These are phyloP conservation scores for Cylindrotheca fusiformis DNA, from an alignment of 108 stramenopile genomes.

Conservation along the genomic window DNA sequence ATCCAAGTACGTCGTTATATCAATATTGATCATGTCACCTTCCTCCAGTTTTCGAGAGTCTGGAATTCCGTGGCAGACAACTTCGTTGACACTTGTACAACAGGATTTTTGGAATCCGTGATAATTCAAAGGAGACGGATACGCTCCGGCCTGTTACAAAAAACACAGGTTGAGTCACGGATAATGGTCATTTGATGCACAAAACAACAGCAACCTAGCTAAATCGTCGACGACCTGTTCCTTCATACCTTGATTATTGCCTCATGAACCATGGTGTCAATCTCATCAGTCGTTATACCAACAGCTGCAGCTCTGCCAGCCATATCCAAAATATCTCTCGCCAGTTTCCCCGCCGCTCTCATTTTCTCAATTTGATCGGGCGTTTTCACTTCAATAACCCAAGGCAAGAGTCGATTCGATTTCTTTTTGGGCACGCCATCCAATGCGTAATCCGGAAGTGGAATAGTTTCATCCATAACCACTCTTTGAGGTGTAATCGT, in stretches of 20 bases:
- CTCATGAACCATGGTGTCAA: conserved; percentile 92
- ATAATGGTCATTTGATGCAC: no score
- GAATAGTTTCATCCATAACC: conserved; percentile 30
- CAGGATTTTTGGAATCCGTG: conserved; percentile 97
- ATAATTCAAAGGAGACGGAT: conserved; percentile 97
- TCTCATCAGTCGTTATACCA: conserved; percentile 92
- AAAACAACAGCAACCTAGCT: no score
- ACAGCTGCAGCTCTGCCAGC: conserved; percentile 79
- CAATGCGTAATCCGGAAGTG: conserved; percentile 75
- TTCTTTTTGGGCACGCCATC: conserved; percentile 65
- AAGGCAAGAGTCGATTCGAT: conserved; percentile 42
- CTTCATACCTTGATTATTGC: conserved; percentile 60
- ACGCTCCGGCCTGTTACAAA: conserved; percentile 49
- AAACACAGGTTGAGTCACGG: no score
- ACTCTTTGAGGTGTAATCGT: conserved; percentile 59
- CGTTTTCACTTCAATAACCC: conserved; percentile 89
- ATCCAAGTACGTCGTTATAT: conserved; percentile 90
- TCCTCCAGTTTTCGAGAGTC: conserved; percentile 80
- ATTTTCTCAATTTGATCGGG: conserved; percentile 90
- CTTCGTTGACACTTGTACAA: conserved; percentile 98
- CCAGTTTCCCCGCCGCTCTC: conserved; percentile 79
- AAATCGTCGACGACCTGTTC: no score
- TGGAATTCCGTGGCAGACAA: conserved; percentile 99
- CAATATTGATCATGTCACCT: conserved; percentile 96
- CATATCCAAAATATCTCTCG: conserved; percentile 91